These are phyloP conservation scores for Diaporthe caulivora DNA, from an alignment of 2,329 filamentous ascomycete genomes.

Conservation along the genomic window DNA sequence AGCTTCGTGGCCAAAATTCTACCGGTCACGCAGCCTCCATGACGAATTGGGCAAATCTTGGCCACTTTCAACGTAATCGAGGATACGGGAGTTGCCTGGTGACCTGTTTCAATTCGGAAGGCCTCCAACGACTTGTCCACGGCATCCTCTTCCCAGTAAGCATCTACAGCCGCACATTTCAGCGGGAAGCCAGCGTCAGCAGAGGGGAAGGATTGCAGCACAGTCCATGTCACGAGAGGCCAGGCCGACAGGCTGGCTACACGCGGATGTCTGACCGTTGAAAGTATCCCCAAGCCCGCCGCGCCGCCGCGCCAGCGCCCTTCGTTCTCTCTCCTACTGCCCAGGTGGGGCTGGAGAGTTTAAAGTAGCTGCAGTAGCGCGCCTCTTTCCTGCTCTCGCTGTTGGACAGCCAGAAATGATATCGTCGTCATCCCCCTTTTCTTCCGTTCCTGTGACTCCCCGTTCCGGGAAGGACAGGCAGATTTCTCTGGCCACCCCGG, in stretches of 20 bases:
- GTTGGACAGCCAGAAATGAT: slow-evolving; percentile 25
- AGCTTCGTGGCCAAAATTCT: slow-evolving; percentile 18
- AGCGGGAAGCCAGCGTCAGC: slow-evolving; percentile 1
- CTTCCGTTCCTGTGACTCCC: neutral
- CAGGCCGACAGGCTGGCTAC: slow-evolving; percentile 10
- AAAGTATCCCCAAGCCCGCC: slow-evolving; percentile 11
- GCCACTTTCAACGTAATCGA: neutral
- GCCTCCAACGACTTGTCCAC: neutral
- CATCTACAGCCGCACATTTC: neutral
- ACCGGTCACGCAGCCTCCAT: neutral
- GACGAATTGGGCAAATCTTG: slow-evolving; percentile 21
- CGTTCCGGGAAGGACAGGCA: neutral
- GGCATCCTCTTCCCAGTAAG: neutral
- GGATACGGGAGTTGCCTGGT: neutral
- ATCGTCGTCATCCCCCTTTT: slow-evolving; percentile 15
- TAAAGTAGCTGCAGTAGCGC: slow-evolving; percentile 37
- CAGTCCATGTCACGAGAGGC: neutral
- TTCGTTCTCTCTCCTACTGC: neutral
- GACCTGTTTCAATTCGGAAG: neutral
- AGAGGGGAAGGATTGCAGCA: neutral
- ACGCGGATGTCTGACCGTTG: slow-evolving; percentile 27
- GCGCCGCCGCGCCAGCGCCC: slow-evolving; percentile 5
- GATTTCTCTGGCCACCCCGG: neutral
- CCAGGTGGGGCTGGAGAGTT: slow-evolving; percentile 33
- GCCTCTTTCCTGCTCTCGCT: slow-evolving; percentile 13